Conservation (phyloP, 345 rosid species). For the Corymbia maculata region DNA sequence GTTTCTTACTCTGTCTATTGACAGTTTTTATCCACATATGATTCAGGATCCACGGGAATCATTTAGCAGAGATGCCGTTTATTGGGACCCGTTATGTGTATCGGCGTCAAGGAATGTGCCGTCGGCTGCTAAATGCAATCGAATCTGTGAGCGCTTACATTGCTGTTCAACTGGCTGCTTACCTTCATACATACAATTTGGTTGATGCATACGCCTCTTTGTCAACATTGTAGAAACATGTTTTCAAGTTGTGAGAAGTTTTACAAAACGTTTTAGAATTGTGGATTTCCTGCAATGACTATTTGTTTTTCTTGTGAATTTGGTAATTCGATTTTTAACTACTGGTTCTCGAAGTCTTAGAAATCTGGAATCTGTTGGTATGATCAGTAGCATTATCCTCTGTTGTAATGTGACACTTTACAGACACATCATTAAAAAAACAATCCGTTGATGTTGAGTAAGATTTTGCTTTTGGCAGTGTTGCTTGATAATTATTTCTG, state of each 20-base stretch:
- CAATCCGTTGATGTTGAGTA: neutral
- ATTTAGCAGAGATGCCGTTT: constrained; percentile 96
- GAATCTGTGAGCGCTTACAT: constrained; percentile 54
- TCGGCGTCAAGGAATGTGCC: constrained; percentile 97
- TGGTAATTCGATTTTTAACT: neutral
- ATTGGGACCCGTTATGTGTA: constrained; percentile 82
- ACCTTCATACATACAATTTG: neutral
- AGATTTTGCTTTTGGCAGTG: neutral
- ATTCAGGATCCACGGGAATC: constrained; percentile 72
- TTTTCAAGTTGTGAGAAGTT: neutral
- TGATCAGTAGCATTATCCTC: neutral
- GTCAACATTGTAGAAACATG: neutral
- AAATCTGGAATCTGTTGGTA: neutral
- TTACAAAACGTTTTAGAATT: neutral
- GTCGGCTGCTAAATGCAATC: constrained; percentile 70
- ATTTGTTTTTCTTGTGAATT: neutral
- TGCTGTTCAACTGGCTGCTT: neutral
- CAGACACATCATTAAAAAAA: neutral
- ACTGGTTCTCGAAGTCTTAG: neutral
- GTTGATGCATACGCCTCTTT: neutral
- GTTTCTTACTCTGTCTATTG: neutral
- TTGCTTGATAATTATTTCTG: neutral
- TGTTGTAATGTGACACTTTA: neutral
- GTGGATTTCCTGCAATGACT: neutral
- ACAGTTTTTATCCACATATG: neutral